Evolutionary conservation across 2,329 filamentous ascomycete genomes (phyloP), one percentile per base, ranked within the genome.

Genomic region (Dothistroma pini): DNA sequence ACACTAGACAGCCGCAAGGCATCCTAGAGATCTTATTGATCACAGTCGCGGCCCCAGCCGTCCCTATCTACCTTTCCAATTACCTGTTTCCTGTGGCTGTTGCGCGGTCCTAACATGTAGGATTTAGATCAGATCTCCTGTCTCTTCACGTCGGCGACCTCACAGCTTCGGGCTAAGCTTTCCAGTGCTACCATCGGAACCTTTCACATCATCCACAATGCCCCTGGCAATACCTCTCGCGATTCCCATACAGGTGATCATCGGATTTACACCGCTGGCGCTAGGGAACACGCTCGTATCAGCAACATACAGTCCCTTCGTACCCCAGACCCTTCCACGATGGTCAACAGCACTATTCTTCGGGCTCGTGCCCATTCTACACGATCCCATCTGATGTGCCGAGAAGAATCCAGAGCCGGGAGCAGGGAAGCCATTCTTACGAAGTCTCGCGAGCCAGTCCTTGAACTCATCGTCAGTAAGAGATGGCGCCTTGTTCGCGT

Each of bases 371-470:
- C 85, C 85, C 90, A 93, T 93, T 2, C 88, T 80, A 69, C 88
- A 90, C 10, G 85, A 85, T 22, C 89, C 88, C 89, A 93, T 93
- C 77, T 93, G 90, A 75, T 93, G 90, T 19, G 89, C 90, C n/a
- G 86, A 89, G 32, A 80, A 76, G 69, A 85, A 90, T n/a, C 77
- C 72, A 22, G 80, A 78, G 32, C 80, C 77, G 0, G 84, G 83
- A 0, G 75, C 71, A 0, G 80, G 74, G 11, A 84, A 76, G 0
- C 79, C 80, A 60, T 75, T 77, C 54, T 81, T 82, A 44, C 82
- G 80, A 21, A 84, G 71, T 44, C 59, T 67, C 58, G 81, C 75
- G 12, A 87, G 62, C 89, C 89, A 92, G 8, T 78, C 76, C 32
- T 79, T 77, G 74, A 92, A 91, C 1, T 72, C 75, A 1, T 81